Base-by-base conservation (phyloP, 2,329 filamentous ascomycete species). In the Colletotrichum magnum region DNA sequence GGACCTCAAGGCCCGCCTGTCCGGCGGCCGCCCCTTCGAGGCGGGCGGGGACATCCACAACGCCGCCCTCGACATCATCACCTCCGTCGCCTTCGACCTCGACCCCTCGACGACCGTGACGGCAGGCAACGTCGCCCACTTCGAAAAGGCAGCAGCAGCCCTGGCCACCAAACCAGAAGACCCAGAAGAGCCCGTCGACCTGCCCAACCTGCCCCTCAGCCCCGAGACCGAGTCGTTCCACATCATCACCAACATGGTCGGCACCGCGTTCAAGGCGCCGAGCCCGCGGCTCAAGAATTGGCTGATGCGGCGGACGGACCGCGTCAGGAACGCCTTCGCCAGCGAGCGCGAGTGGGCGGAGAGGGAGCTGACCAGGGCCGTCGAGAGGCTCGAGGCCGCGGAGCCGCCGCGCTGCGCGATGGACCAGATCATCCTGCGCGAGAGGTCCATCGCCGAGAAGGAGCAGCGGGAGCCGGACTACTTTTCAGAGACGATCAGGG, bases 341-440 rank as follows among this genome's bases (percentile, higher is more conserved):
- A 24, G 18, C 39, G 12, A 58, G 24, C 24, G 24, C 12, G 15
- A 13, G 28, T 56, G 64, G 66, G 43, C 54, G 15, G 16, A 28
- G 2, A 53, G 54, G n/a, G 60, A 69, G 61, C 45, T 69, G 41
- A n/a, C 26, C 9, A 53, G 54, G 16, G 62, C 60, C 6, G 47
- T 60, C 13, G 18, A 57, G 50, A 58, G 71, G 16, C 28, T 66
- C 2, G 57, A 32, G 21, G 41, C n/a, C n/a, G 45, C 26, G 47
- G 32, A 50, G 24, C 50, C 54, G 10, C 51, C 62, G 6, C 41
- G 57, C 10, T 58, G 73, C 51, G 77, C 77, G 1, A 70, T 78
- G 24, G 79, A 81, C 47, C 74, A 80, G 47, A 74, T 82, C 5
- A 63, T 82, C 2, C 73, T 74, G 66, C 71, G 80, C 10, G 80